Evolutionary conservation across 73 alveolate genomes (phyloP).

Genomic region (Symbiodinium natans): DNA sequence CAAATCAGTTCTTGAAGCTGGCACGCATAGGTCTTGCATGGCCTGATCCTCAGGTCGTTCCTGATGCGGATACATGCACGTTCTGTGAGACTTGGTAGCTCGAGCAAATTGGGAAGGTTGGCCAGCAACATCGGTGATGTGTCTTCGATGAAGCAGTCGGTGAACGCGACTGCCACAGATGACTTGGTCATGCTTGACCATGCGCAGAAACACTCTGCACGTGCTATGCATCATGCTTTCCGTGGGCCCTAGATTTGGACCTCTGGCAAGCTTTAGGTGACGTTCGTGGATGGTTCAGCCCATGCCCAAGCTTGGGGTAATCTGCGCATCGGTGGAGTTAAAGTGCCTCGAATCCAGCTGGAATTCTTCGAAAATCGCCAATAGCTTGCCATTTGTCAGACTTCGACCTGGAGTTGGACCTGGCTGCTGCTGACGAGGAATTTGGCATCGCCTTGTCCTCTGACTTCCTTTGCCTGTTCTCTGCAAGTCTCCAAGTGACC

Average conservation of each 20-base stretch:
- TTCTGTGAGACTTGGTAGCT: too few species aligned
- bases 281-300: neutral
- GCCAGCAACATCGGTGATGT: constrained; percentile 74
- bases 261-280: neutral
- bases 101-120: constrained; percentile 28
- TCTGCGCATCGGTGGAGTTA: too few species aligned
- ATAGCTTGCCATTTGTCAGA: too few species aligned
- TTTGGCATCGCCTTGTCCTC: constrained; percentile 15
- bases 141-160: constrained; percentile 43
- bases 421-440: constrained; percentile 76
- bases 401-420: constrained; percentile 74
- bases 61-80: too few species aligned
- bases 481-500: too few species aligned
- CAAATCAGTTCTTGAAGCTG: constrained; percentile 46
- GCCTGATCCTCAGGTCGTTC: neutral
- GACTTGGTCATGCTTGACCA: too few species aligned
- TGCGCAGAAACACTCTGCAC: too few species aligned
- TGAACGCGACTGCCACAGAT: neutral
- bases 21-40: constrained; percentile 76
- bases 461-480: too few species aligned
- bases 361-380: too few species aligned
- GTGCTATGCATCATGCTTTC: neutral
- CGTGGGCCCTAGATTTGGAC: neutral
- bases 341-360: too few species aligned
- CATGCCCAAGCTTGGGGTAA: neutral